Conservation (phyloP, 345 rosid species). For the Citrus unshiu region DNA sequence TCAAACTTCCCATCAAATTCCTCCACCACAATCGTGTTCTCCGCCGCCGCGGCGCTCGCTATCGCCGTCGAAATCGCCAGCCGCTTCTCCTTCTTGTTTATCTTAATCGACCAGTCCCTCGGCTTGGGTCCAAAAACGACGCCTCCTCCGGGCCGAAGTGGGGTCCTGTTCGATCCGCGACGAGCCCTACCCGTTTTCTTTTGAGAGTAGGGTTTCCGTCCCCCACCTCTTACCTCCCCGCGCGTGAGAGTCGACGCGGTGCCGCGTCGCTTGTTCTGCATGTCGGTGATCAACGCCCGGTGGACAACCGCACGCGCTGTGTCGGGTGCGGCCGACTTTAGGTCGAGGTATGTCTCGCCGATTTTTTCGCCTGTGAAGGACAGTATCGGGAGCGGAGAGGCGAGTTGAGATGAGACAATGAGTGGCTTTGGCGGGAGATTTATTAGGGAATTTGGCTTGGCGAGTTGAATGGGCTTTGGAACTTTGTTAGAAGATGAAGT, state of each 20-base stretch:
- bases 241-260: slow-evolving; percentile 92
- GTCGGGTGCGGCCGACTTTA: slow-evolving; percentile 70
- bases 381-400: slow-evolving; percentile 61
- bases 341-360: slow-evolving; percentile 81
- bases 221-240: slow-evolving; percentile 91
- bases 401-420: slow-evolving; percentile 48
- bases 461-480: background rate
- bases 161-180: slow-evolving; percentile 66
- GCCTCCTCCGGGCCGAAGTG: slow-evolving; percentile 89
- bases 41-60: slow-evolving; percentile 59
- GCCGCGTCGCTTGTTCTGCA: slow-evolving; percentile 85
- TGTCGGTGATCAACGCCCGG: slow-evolving; percentile 77
- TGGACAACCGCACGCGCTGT: slow-evolving; percentile 91
- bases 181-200: slow-evolving; percentile 91
- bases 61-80: slow-evolving; percentile 84
- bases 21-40: slow-evolving; percentile 71
- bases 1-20: slow-evolving; percentile 72
- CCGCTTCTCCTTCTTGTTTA: slow-evolving; percentile 79
- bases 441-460: slow-evolving; percentile 16
- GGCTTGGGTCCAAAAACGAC: slow-evolving; percentile 89
- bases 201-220: slow-evolving; percentile 77
- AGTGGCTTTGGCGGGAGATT: slow-evolving; percentile 25
- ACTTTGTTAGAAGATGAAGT: slow-evolving; percentile 24
- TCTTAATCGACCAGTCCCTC: slow-evolving; percentile 86
- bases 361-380: slow-evolving; percentile 79